Evolutionary conservation across 2,329 filamentous ascomycete species (phyloP).

Genomic region (Pseudogymnoascus sp.): DNA sequence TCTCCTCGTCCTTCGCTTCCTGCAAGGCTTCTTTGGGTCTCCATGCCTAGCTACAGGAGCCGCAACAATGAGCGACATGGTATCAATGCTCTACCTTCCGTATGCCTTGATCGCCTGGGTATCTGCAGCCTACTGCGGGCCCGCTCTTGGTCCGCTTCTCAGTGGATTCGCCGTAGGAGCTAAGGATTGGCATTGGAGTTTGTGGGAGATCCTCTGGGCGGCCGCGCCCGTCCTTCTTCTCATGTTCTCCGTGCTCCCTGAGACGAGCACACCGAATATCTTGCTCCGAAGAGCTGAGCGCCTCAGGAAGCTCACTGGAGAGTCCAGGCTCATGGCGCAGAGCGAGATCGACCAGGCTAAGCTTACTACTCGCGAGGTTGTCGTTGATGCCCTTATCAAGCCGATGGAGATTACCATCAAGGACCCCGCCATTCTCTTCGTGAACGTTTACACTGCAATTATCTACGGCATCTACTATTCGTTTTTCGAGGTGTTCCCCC

Average conservation of each 20-base stretch:
- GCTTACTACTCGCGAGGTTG: slow-evolving; percentile 39
- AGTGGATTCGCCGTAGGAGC: slow-evolving; percentile 52
- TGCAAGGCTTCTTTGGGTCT: slow-evolving; percentile 60
- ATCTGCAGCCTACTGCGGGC: slow-evolving; percentile 41
- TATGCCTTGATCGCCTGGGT: slow-evolving; percentile 56
- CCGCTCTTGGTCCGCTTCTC: slow-evolving; percentile 54
- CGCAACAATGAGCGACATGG: slow-evolving; percentile 47
- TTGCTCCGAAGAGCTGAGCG: slow-evolving; percentile 53
- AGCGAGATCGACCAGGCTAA: slow-evolving; percentile 57
- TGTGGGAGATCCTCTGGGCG: slow-evolving; percentile 58
- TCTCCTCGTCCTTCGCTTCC: slow-evolving; percentile 56
- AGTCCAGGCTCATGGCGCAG: slow-evolving; percentile 48
- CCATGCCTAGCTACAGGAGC: slow-evolving; percentile 56
- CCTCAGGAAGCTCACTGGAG: slow-evolving; percentile 55
- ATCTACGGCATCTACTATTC: slow-evolving; percentile 56
- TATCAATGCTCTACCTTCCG: slow-evolving; percentile 47
- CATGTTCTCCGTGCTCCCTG: slow-evolving; percentile 57
- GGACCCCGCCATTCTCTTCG: slow-evolving; percentile 56
- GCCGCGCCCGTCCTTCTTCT: slow-evolving; percentile 50
- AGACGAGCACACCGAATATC: slow-evolving; percentile 54
- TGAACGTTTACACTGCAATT: slow-evolving; percentile 54
- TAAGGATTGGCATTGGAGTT: slow-evolving; percentile 56
- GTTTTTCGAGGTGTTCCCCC: slow-evolving; percentile 61
- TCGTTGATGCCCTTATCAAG: slow-evolving; percentile 51
- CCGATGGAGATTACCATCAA: slow-evolving; percentile 53